phyloP scores from a whole-genome alignment of 2,329 filamentous ascomycete genomes.

The Ceratocystis harringtonii region DNA sequence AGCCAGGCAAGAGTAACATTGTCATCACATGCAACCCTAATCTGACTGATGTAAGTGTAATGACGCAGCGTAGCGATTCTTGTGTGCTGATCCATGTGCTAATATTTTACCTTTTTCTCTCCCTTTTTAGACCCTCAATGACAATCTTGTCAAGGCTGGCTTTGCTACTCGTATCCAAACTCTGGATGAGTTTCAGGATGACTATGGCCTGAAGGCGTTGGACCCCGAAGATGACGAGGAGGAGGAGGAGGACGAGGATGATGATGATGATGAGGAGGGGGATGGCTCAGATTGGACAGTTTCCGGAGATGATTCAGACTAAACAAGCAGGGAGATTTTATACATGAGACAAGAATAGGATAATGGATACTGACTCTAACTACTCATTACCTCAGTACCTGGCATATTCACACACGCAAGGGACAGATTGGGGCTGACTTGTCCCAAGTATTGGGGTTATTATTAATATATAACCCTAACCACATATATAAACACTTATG shows the following conservation, averaged over 20 bases:
- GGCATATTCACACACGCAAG: too few species aligned
- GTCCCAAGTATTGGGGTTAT: too few species aligned
- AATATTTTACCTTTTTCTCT: conserved; percentile 1
- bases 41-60: conserved; percentile 59
- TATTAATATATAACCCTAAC: not conserved
- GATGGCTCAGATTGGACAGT: conserved; percentile 18
- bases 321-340: not conserved
- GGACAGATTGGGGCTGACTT: too few species aligned
- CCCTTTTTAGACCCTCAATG: conserved; percentile 49
- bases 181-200: conserved; percentile 70
- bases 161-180: conserved; percentile 65
- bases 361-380: not conserved
- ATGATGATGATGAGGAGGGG: conserved; percentile 35
- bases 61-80: not conserved
- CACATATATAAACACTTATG: conserved; percentile 1
- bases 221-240: conserved; percentile 46
- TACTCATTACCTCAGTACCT: conserved; percentile 5
- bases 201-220: conserved; percentile 62
- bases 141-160: conserved; percentile 57
- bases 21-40: conserved; percentile 77
- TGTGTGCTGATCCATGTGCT: not conserved
- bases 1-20: conserved; percentile 64
- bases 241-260: conserved; percentile 43
- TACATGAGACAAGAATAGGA: not conserved
- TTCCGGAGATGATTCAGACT: conserved; percentile 12